These are phyloP conservation scores for Fennellomyces sp. DNA, from an alignment of 371 early-diverging fungal genomes.

Conservation along the genomic window DNA sequence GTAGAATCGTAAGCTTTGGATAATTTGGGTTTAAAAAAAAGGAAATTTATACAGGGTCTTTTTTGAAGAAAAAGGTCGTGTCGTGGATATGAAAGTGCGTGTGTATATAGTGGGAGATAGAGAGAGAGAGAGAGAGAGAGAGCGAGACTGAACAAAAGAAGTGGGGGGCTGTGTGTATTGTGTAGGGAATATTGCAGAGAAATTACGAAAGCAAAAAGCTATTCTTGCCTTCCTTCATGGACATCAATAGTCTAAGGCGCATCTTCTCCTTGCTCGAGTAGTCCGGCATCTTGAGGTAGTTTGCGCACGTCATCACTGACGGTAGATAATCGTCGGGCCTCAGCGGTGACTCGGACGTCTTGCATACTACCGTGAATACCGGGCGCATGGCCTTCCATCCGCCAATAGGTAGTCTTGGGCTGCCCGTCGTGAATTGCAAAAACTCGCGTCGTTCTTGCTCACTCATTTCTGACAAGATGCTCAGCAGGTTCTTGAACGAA, in stretches of 20 bases:
- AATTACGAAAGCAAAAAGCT: conserved; percentile 77
- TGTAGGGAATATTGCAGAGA: not conserved
- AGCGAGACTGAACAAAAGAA: not conserved
- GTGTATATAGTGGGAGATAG: not conserved
- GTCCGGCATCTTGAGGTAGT: conserved; percentile 92
- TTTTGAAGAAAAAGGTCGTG: no score
- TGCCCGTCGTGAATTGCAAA: conserved; percentile 90
- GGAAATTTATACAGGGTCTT: not conserved
- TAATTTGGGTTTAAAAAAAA: not conserved
- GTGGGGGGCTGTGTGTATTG: not conserved
- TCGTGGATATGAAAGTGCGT: no score
- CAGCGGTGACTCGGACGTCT: conserved; percentile 65
- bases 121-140: not conserved
- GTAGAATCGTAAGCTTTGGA: no score
- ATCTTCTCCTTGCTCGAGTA: conserved; percentile 78
- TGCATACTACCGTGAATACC: conserved; percentile 87
- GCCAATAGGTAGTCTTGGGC: conserved; percentile 90
- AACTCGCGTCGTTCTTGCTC: conserved; percentile 75
- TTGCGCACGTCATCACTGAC: conserved; percentile 96
- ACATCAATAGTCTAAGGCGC: conserved; percentile 64
- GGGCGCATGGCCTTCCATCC: conserved; percentile 86
- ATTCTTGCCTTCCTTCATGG: conserved; percentile 87
- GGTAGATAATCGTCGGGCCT: conserved; percentile 86
- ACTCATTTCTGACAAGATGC: conserved; percentile 69
- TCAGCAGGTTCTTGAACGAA: conserved; percentile 65